phyloP scores from a whole-genome alignment of 331 rosid genomes.

The Quercus phellos region DNA sequence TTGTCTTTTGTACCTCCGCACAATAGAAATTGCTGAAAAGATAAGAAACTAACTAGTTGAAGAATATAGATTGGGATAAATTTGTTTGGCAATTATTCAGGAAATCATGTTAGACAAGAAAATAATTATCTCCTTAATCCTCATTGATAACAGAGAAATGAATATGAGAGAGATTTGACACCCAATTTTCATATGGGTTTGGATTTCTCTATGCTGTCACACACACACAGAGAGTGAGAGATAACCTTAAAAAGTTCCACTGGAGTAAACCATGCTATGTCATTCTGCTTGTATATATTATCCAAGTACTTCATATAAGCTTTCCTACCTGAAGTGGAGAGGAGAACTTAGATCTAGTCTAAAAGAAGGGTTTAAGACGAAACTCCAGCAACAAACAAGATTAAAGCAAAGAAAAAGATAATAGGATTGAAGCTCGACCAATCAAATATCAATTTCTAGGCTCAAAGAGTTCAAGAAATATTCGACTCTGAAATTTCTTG shows the following conservation, averaged over 20 bases:
- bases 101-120: not conserved
- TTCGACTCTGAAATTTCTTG: too few species aligned
- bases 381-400: too few species aligned
- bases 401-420: too few species aligned
- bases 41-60: not conserved
- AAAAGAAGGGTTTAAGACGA: too few species aligned
- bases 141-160: not conserved
- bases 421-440: too few species aligned
- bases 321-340: conserved; percentile 50
- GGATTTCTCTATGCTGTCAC: not conserved
- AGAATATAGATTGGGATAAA: not conserved
- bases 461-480: too few species aligned
- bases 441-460: too few species aligned
- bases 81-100: not conserved
- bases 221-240: not conserved
- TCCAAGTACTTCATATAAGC: conserved; percentile 81
- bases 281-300: conserved; percentile 70
- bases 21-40: not conserved
- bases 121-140: not conserved
- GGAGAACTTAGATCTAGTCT: too few species aligned
- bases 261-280: conserved; percentile 87
- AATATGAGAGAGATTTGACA: not conserved
- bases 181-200: conserved; percentile 7
- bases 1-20: not conserved
- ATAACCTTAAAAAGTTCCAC: conserved; percentile 88